These are phyloP conservation scores for Rhizophagus prolifer DNA, from an alignment of 192 early-diverging fungal genomes.

Conservation along the genomic window DNA sequence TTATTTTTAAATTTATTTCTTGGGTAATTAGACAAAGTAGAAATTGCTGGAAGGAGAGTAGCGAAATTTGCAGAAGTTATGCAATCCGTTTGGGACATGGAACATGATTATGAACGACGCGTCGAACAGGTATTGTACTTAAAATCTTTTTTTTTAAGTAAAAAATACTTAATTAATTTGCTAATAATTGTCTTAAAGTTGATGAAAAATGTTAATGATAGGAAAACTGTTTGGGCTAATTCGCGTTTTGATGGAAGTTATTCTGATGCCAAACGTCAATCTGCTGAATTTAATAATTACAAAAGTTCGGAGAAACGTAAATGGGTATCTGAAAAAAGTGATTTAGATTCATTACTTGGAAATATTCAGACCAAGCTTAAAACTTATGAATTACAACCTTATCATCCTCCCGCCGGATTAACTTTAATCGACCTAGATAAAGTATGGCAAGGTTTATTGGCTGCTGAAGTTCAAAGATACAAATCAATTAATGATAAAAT, in stretches of 20 bases:
- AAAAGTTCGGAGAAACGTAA: slow-evolving; percentile 77
- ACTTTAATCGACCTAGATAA: slow-evolving; percentile 56
- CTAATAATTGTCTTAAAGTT: slow-evolving; percentile 40
- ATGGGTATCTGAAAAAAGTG: slow-evolving; percentile 90
- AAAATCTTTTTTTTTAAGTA: slow-evolving; percentile 13
- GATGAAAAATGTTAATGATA: slow-evolving; percentile 64
- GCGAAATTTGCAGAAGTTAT: slow-evolving; percentile 90
- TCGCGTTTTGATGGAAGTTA: slow-evolving; percentile 68
- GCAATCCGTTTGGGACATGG: slow-evolving; percentile 89
- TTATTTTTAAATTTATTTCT: neutral
- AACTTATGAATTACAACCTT: slow-evolving; percentile 89
- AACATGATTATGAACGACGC: slow-evolving; percentile 89
- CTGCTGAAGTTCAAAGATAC: slow-evolving; percentile 76
- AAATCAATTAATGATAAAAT: slow-evolving; percentile 82
- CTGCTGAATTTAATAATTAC: slow-evolving; percentile 78
- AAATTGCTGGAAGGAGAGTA: slow-evolving; percentile 87
- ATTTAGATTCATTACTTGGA: slow-evolving; percentile 87
- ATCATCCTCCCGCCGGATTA: slow-evolving; percentile 76
- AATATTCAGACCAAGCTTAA: slow-evolving; percentile 97
- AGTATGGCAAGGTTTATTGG: slow-evolving; percentile 72
- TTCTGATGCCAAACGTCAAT: slow-evolving; percentile 70
- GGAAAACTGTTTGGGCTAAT: slow-evolving; percentile 67
- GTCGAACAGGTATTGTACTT: slow-evolving; percentile 52
- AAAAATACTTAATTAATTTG: slow-evolving; percentile 1
- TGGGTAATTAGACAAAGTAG: slow-evolving; percentile 63